phyloP scores from a whole-genome alignment of 2,329 filamentous ascomycete genomes.

The Colletotrichum sp. region DNA sequence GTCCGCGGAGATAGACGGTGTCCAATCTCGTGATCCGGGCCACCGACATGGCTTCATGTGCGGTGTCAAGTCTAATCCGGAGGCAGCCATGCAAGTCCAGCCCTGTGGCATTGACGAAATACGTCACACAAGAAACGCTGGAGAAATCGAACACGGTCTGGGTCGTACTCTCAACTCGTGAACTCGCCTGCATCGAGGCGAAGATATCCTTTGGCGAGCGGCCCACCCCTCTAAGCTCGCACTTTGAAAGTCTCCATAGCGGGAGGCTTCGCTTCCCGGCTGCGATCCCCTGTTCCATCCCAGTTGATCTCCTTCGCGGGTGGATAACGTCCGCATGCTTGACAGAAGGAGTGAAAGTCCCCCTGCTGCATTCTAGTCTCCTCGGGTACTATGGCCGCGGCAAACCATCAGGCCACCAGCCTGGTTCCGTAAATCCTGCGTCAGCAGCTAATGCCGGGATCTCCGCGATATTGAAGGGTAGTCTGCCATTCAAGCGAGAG shows the following conservation, averaged over 20 bases:
- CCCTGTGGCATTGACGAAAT: not conserved
- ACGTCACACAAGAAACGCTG: not conserved
- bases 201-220: not conserved
- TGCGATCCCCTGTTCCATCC: not conserved
- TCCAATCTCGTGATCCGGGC: not conserved
- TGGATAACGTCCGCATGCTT: not conserved
- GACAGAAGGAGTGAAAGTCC: not conserved
- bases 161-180: not conserved
- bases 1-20: not conserved
- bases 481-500: not conserved
- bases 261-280: not conserved
- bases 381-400: not conserved
- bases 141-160: not conserved
- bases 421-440: not conserved
- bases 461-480: not conserved
- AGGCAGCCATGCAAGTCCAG: not conserved
- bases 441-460: not conserved
- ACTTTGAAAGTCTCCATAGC: not conserved
- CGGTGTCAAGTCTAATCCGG: not conserved
- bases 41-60: not conserved
- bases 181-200: not conserved
- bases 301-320: not conserved
- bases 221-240: not conserved
- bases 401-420: not conserved
- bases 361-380: not conserved